Percentiles rank a stretch among this genome's conserved stretches.
Conservation (phyloP, 2,329 filamentous ascomycete species). For the Diaporthe helianthi region DNA sequence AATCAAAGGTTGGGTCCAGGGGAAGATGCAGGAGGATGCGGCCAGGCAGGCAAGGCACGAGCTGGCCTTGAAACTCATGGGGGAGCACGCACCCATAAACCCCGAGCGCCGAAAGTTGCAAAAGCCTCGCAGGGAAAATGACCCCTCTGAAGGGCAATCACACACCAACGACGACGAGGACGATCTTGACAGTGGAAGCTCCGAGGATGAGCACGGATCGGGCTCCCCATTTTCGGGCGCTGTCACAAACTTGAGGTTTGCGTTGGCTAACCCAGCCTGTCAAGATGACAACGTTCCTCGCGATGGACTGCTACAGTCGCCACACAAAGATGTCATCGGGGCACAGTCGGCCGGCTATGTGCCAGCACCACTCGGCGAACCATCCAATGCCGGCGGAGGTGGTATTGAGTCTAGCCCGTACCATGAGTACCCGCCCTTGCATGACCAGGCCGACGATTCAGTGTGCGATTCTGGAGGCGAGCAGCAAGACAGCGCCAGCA, state of each 20-base stretch:
- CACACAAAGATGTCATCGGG: not conserved
- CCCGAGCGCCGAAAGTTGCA: conserved; percentile 29
- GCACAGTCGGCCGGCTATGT: not conserved
- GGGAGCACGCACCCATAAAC: conserved; percentile 27
- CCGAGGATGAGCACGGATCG: not conserved
- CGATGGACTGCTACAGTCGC: not conserved
- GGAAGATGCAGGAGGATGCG: conserved; percentile 19
- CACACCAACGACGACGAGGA: not conserved
- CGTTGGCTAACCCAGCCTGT: not conserved
- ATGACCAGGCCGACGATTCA: not conserved
- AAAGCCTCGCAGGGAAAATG: not conserved
- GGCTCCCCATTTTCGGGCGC: not conserved
- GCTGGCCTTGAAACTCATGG: conserved; percentile 32
- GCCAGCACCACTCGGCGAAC: not conserved
- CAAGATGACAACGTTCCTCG: not conserved
- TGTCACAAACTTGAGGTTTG: not conserved
- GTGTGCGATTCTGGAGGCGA: not conserved
- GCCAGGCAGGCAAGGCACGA: conserved; percentile 30
- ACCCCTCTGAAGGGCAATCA: not conserved
- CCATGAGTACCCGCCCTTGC: not conserved
- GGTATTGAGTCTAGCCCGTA: not conserved
- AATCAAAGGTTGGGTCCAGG: conserved; percentile 7
- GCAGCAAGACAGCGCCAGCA: not conserved
- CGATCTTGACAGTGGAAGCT: not conserved
- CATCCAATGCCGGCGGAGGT: not conserved